A percentile compares a stretch with the other conserved stretches of the same genome.
These are phyloP conservation scores for Calycina marina DNA, from an alignment of 2,329 filamentous ascomycete species.

Conservation along the genomic window DNA sequence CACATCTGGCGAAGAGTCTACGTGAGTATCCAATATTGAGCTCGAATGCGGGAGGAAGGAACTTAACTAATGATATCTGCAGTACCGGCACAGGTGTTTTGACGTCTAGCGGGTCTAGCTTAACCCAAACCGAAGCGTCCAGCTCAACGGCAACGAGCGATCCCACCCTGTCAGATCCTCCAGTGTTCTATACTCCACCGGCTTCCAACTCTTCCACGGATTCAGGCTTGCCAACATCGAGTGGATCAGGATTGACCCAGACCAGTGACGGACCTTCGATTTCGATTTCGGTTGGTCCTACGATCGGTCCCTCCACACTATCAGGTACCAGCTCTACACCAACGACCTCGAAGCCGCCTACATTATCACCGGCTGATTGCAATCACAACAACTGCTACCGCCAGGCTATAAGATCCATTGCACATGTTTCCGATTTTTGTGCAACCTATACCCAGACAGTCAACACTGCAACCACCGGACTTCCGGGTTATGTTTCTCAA, in stretches of 20 bases:
- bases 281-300: too few species aligned
- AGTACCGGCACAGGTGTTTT: too few species aligned
- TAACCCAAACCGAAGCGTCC: too few species aligned
- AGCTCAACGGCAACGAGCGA: not conserved
- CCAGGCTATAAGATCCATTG: conserved; percentile 12
- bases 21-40: too few species aligned
- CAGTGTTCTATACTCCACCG: too few species aligned
- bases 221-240: conserved; percentile 1
- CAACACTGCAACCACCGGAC: conserved; percentile 10
- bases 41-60: too few species aligned
- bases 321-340: conserved; percentile 1
- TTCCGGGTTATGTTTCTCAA: conserved; percentile 14
- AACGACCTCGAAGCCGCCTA: conserved; percentile 2
- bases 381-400: conserved; percentile 17
- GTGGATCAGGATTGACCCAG: conserved; percentile 1
- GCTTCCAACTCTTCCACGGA: not conserved
- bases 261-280: not conserved
- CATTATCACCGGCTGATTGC: conserved; percentile 7
- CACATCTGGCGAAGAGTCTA: too few species aligned
- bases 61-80: too few species aligned
- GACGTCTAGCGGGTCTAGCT: too few species aligned
- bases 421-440: conserved; percentile 11
- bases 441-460: conserved; percentile 13
- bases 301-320: not conserved
- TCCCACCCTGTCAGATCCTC: not conserved